Conservation (phyloP, 2,329 filamentous ascomycete genomes). For the Cladosporium oxysporum region DNA sequence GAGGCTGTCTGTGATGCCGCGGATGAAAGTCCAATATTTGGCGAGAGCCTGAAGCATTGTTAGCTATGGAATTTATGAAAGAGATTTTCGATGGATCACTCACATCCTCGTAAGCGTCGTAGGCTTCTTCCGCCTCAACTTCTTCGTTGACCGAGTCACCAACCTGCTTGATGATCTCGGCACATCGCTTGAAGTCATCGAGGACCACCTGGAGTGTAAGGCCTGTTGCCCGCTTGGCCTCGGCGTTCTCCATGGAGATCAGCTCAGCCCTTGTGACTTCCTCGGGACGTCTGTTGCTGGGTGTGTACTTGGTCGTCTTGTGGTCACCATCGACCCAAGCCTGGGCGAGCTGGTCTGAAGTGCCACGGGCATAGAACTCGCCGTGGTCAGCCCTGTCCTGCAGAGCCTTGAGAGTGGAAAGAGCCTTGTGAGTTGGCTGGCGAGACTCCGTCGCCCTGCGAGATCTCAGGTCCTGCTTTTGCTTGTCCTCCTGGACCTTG, state of each 20-base stretch:
- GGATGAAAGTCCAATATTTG: slow-evolving; percentile 7
- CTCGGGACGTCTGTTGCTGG: slow-evolving; percentile 7
- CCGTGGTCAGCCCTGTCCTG: slow-evolving; percentile 8
- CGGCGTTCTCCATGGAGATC: slow-evolving; percentile 15
- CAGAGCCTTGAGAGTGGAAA: slow-evolving; percentile 6
- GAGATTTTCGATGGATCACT: neutral
- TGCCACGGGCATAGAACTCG: slow-evolving; percentile 9
- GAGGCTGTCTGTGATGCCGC: slow-evolving; percentile 9
- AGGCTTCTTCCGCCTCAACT: neutral
- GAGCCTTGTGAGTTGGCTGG: neutral
- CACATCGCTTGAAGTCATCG: slow-evolving; percentile 13
- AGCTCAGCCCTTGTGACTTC: slow-evolving; percentile 9
- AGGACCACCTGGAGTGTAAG: slow-evolving; percentile 1
- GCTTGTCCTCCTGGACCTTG: slow-evolving; percentile 12
- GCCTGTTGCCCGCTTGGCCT: slow-evolving; percentile 7
- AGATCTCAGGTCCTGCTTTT: slow-evolving; percentile 4
- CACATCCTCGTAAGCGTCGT: slow-evolving; percentile 13
- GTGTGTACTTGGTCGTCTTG: slow-evolving; percentile 6
- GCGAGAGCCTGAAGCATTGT: neutral
- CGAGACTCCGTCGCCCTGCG: neutral
- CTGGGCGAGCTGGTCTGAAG: slow-evolving; percentile 1
- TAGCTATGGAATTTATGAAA: neutral
- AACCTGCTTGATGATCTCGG: slow-evolving; percentile 11
- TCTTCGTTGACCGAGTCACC: slow-evolving; percentile 5
- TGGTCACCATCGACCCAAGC: slow-evolving; percentile 9